Evolutionary conservation across 345 rosid genomes (phyloP).

Genomic region (Durio zibethinus): DNA sequence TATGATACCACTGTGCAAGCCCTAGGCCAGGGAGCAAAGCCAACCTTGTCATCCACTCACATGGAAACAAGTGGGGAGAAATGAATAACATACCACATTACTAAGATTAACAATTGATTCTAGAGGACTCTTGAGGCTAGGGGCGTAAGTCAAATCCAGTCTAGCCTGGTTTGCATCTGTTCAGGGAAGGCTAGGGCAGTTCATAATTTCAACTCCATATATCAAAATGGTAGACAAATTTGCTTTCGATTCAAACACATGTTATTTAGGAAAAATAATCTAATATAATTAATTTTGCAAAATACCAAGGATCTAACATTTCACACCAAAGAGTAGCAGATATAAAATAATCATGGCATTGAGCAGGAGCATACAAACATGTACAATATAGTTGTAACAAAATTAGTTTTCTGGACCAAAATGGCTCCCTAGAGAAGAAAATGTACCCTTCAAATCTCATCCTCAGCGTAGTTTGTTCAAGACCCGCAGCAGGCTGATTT

Average conservation of each 20-base stretch:
- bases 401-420: slow-evolving; percentile 34
- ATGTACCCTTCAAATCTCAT: slow-evolving; percentile 25
- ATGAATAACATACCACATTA: background rate
- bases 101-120: background rate
- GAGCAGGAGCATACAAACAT: slow-evolving; percentile 38
- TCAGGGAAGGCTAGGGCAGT: background rate
- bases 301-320: slow-evolving; percentile 32
- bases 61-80: background rate
- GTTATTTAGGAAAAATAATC: slow-evolving; percentile 1
- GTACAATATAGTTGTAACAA: slow-evolving; percentile 35
- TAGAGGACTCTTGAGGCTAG: too few species aligned
- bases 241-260: background rate
- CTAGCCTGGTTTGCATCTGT: background rate
- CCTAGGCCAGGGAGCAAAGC: background rate
- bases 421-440: slow-evolving; percentile 18
- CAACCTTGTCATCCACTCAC: background rate
- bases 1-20: background rate
- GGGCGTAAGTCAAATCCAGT: too few species aligned
- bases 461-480: slow-evolving; percentile 17
- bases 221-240: background rate
- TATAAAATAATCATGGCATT: slow-evolving; percentile 35
- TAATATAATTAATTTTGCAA: slow-evolving; percentile 32
- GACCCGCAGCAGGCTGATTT: slow-evolving; percentile 60
- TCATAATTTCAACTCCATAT: background rate
- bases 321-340: slow-evolving; percentile 35